Conservation (phyloP, 805 yeast species). For the Kodamaea laetipori region DNA sequence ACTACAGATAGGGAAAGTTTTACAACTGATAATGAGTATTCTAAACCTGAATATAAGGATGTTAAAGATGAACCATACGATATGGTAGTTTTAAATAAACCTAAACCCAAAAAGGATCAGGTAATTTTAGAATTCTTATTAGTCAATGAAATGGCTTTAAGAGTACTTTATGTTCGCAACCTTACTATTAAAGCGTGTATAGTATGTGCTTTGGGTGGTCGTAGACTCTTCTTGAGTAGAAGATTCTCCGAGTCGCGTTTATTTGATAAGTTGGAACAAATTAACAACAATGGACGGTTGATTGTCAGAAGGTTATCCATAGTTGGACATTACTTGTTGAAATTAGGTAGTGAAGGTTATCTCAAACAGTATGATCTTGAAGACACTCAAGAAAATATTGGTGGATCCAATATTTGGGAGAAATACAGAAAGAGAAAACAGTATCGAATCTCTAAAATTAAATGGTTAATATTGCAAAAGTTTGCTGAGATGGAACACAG, state of each 20-base stretch:
- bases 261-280: background rate
- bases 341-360: background rate
- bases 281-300: background rate
- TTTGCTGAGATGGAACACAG: background rate
- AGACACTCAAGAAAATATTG: background rate
- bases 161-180: background rate
- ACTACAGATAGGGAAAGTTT: background rate
- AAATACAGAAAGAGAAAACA: background rate
- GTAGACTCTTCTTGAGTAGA: background rate
- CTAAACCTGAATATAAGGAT: background rate
- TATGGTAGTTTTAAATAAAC: no score
- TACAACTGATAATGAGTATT: background rate
- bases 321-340: slow-evolving; percentile 6
- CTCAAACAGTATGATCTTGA: no score
- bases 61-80: background rate
- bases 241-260: background rate
- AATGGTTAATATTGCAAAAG: background rate
- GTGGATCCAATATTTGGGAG: background rate
- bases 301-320: slow-evolving; percentile 1
- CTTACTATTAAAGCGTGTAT: background rate
- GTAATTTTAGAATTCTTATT: no score
- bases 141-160: no score
- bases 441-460: background rate
- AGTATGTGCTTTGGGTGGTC: slow-evolving; percentile 7
- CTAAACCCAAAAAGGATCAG: no score